A percentile compares a stretch with the other conserved stretches of the same genome.
Conservation (phyloP, 768 basidiomycete genomes). For the Mycena rebaudengoi region DNA sequence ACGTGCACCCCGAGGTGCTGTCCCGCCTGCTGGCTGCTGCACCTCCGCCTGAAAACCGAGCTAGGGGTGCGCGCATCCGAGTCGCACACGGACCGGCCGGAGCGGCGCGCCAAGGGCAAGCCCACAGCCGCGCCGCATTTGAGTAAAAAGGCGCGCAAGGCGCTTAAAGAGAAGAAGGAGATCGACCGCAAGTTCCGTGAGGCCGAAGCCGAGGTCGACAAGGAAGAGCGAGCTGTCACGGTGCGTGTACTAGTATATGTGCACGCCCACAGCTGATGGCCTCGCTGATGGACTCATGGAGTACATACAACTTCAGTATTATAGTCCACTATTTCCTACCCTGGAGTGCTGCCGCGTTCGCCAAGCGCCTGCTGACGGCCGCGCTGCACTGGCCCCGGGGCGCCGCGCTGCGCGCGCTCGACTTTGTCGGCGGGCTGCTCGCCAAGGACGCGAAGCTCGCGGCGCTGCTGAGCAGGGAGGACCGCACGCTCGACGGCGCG, state of each 20-base stretch:
- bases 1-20: constrained; percentile 89
- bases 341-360: constrained; percentile 88
- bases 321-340: constrained; percentile 94
- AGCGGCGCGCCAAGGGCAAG: constrained; percentile 63
- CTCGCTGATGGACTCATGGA: no score
- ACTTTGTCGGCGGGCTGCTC: constrained; percentile 77
- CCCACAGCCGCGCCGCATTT: constrained; percentile 73
- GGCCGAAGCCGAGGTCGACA: constrained; percentile 93
- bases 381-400: constrained; percentile 83
- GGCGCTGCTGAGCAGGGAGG: constrained; percentile 86
- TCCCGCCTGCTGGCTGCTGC: constrained; percentile 83
- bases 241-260: constrained; percentile 58
- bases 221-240: constrained; percentile 83
- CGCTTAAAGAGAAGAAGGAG: constrained; percentile 85
- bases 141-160: constrained; percentile 92
- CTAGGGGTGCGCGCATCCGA: constrained; percentile 82
- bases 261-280: constrained; percentile 20
- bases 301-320: no score
- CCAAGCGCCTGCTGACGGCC: constrained; percentile 88
- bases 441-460: constrained; percentile 83
- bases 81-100: constrained; percentile 66
- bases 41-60: constrained; percentile 89
- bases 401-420: constrained; percentile 71
- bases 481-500: constrained; percentile 83
- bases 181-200: constrained; percentile 93